phyloP scores from a whole-genome alignment of 768 basidiomycete genomes.

The Saitozyma podzolica region DNA sequence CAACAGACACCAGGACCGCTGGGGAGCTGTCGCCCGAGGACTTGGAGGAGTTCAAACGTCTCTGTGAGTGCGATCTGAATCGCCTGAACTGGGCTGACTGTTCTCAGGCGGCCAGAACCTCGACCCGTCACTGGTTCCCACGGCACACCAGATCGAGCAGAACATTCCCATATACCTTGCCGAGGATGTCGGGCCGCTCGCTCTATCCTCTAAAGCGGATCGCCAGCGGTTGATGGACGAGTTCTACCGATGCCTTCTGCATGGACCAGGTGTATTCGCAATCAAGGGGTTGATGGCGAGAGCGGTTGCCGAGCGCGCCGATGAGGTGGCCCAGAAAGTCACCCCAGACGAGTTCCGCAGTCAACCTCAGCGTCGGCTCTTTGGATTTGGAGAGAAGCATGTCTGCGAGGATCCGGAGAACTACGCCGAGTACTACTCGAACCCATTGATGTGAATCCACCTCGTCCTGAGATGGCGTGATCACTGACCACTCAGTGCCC shows the following conservation, averaged over 20 bases:
- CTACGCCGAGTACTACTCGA: constrained; percentile 18
- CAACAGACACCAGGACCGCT: no score
- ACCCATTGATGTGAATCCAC: constrained; percentile 5
- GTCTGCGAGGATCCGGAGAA: constrained; percentile 7
- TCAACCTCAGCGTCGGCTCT: neutral
- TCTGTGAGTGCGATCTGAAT: neutral
- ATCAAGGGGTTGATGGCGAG: constrained; percentile 7
- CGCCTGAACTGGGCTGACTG: neutral
- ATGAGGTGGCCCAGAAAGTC: constrained; percentile 3
- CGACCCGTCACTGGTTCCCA: constrained; percentile 4
- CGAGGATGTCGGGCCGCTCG: neutral
- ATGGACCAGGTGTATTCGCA: constrained; percentile 24
- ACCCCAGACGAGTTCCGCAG: neutral
- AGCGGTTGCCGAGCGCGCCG: constrained; percentile 8
- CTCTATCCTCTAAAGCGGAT: neutral
- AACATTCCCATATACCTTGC: constrained; percentile 11
- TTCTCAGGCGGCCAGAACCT: constrained; percentile 4
- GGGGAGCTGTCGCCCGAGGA: neutral
- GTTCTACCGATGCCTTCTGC: constrained; percentile 3
- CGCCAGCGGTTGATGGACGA: constrained; percentile 16
- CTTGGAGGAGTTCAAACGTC: constrained; percentile 2
- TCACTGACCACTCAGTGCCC: neutral
- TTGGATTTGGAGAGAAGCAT: constrained; percentile 11
- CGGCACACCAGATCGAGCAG: neutral
- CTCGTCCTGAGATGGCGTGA: neutral